phyloP scores from a whole-genome alignment of 2,329 filamentous ascomycete genomes.

The Xylaria arbuscula region DNA sequence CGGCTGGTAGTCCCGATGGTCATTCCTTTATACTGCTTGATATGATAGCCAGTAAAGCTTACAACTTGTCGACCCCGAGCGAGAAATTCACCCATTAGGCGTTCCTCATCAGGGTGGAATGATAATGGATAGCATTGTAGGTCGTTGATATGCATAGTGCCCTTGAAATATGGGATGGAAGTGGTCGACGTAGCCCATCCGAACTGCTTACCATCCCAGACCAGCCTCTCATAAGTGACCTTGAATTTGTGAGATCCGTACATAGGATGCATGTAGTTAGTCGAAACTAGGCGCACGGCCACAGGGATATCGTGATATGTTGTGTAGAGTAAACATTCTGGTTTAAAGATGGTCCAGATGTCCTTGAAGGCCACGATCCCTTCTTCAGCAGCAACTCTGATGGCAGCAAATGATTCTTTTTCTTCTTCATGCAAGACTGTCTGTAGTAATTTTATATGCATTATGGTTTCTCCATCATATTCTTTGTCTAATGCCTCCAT shows the following conservation, averaged over 20 bases:
- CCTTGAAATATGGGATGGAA: conserved; percentile 46
- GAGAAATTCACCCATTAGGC: conserved; percentile 44
- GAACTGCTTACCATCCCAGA: conserved; percentile 52
- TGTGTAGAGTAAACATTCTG: conserved; percentile 23
- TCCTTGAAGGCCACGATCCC: conserved; percentile 27
- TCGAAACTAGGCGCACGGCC: conserved; percentile 16
- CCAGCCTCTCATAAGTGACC: conserved; percentile 39
- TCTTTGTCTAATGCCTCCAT: conserved; percentile 44
- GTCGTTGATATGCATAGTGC: conserved; percentile 44
- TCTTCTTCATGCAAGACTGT: conserved; percentile 53
- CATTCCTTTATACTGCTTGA: conserved; percentile 35
- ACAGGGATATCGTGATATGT: conserved; percentile 3
- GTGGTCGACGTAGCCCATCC: conserved; percentile 46
- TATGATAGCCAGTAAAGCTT: conserved; percentile 50
- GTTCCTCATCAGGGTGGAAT: conserved; percentile 42
- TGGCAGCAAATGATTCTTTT: conserved; percentile 51
- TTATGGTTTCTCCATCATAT: conserved; percentile 50
- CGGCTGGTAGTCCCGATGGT: conserved; percentile 11
- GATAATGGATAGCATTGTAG: conserved; percentile 50
- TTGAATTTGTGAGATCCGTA: conserved; percentile 1
- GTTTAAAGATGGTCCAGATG: conserved; percentile 35
- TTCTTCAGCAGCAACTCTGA: conserved; percentile 48
- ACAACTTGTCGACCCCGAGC: conserved; percentile 51
- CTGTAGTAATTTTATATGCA: conserved; percentile 53
- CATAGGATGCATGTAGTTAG: not conserved